phyloP scores from a whole-genome alignment of 169 alveolate genomes.

The Fabrea salina region DNA sequence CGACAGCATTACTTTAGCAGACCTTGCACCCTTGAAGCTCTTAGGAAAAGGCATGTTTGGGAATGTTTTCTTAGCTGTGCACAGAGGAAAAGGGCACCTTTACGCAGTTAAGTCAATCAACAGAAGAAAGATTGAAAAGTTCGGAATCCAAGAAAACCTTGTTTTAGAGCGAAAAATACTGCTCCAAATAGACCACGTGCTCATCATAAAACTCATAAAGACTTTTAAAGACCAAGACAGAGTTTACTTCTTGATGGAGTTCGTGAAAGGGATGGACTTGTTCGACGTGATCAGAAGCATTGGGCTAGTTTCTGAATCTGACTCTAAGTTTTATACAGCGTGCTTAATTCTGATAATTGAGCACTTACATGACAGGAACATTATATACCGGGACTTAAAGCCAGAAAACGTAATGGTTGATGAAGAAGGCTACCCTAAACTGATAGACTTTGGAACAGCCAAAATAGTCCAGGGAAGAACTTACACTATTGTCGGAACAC shows the following conservation, averaged over 20 bases:
- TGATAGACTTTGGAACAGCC: constrained; percentile 75
- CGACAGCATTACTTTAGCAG: constrained; percentile 83
- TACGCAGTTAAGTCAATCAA: constrained; percentile 90
- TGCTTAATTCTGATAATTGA: constrained; percentile 48
- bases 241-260: constrained; percentile 53
- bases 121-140: constrained; percentile 59
- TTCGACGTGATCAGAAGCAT: constrained; percentile 66
- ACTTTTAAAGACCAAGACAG: constrained; percentile 52
- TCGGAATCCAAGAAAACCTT: background rate
- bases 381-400: constrained; percentile 61
- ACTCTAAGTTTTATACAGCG: constrained; percentile 52
- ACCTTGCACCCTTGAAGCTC: constrained; percentile 66
- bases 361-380: constrained; percentile 47
- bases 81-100: constrained; percentile 71
- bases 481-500: constrained; percentile 74
- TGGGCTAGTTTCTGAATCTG: constrained; percentile 39
- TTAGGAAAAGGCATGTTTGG: constrained; percentile 93
- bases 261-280: constrained; percentile 61
- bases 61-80: constrained; percentile 85
- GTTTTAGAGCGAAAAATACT: background rate
- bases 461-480: constrained; percentile 61
- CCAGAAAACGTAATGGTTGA: constrained; percentile 66
- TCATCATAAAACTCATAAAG: background rate
- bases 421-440: constrained; percentile 60
- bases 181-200: constrained; percentile 1